Percentiles rank a stretch among this genome's conserved stretches.
Evolutionary conservation across 371 early-diverging fungal genomes (phyloP).

Genomic region (Funneliformis caledonium): DNA sequence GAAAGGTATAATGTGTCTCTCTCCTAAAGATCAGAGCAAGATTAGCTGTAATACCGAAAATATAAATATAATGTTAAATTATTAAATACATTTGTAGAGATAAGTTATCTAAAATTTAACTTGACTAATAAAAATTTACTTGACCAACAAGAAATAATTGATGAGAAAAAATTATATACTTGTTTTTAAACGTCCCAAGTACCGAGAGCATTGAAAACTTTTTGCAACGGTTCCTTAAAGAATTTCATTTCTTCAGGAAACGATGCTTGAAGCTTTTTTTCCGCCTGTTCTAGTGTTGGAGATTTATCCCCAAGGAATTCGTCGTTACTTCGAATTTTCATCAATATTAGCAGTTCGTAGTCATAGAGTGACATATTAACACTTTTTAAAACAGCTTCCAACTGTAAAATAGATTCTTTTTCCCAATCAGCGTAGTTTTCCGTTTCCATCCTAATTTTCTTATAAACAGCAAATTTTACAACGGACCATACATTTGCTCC

Average conservation of each 20-base stretch:
- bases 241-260: not conserved
- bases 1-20: too few species aligned
- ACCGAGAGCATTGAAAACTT: not conserved
- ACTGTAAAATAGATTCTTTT: not conserved
- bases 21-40: too few species aligned
- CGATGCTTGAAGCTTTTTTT: not conserved
- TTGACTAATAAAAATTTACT: too few species aligned
- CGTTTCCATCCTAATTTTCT: too few species aligned
- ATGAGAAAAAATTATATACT: too few species aligned
- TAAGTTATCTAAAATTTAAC: too few species aligned
- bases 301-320: not conserved
- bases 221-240: not conserved
- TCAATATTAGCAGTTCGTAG: not conserved
- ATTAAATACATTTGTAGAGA: too few species aligned
- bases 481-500: too few species aligned
- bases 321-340: not conserved
- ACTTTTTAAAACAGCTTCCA: not conserved
- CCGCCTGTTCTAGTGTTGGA: not conserved
- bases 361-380: not conserved
- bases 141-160: too few species aligned
- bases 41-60: too few species aligned
- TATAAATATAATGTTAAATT: too few species aligned
- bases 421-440: not conserved
- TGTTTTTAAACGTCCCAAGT: not conserved
- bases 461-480: too few species aligned